phyloP scores from a whole-genome alignment of 1,284 basidiomycete genomes.

The Agaricales sp. region DNA sequence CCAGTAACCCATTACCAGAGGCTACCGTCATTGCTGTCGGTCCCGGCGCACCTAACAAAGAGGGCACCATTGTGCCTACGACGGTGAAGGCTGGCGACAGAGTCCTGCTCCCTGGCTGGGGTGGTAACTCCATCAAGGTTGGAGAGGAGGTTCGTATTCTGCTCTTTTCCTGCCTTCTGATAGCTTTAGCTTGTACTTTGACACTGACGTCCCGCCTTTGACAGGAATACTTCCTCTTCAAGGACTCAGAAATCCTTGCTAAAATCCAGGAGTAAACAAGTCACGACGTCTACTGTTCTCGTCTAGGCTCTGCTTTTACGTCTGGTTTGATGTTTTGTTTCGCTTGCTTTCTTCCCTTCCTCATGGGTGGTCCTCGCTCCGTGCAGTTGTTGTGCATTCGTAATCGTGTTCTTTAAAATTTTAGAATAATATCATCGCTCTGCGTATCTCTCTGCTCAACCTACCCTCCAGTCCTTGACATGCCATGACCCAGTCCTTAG shows the following conservation, averaged over 20 bases:
- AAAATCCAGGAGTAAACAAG: conserved; percentile 89
- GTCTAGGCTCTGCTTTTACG: too few relatives aligned
- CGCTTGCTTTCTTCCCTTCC: too few relatives aligned
- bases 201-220: conserved; percentile 2
- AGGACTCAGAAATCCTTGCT: conserved; percentile 92
- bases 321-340: too few relatives aligned
- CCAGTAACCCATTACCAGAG: conserved; percentile 81
- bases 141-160: conserved; percentile 86
- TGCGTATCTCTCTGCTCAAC: too few relatives aligned
- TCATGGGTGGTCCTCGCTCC: too few relatives aligned
- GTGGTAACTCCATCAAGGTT: conserved; percentile 92
- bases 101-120: conserved; percentile 92
- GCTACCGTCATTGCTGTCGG: conserved; percentile 95
- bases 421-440: too few relatives aligned
- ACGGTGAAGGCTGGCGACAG: conserved; percentile 85
- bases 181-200: conserved; percentile 1
- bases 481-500: too few relatives aligned
- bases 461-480: too few relatives aligned
- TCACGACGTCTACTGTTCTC: too few relatives aligned
- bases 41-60: conserved; percentile 84
- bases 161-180: not conserved
- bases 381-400: too few relatives aligned
- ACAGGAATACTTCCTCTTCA: conserved; percentile 93
- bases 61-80: conserved; percentile 72
- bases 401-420: too few relatives aligned